phyloP scores from a whole-genome alignment of 148 eudicot species.

The Pouteria glomerata region DNA sequence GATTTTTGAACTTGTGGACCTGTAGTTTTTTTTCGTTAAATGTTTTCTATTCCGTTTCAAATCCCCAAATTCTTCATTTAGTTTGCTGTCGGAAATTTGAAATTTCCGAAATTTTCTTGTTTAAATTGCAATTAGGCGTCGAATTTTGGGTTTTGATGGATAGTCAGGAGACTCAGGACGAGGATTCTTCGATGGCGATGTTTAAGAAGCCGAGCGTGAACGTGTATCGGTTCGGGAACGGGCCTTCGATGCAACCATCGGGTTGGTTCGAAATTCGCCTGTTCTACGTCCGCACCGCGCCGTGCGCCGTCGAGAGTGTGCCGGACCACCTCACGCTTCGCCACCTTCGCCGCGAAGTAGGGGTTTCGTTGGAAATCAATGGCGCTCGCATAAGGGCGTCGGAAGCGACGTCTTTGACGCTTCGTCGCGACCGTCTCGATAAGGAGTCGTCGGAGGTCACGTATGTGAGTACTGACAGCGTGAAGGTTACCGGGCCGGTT shows the following conservation, averaged over 20 bases:
- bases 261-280: constrained; percentile 66
- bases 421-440: constrained; percentile 67
- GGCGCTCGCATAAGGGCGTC: constrained; percentile 49
- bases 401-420: constrained; percentile 30
- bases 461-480: constrained; percentile 68
- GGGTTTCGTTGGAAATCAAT: constrained; percentile 62
- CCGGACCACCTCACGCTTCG: constrained; percentile 56
- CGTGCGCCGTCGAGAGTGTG: constrained; percentile 46
- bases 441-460: constrained; percentile 63
- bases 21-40: too few relatives aligned
- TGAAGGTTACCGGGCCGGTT: constrained; percentile 48
- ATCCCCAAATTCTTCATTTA: too few relatives aligned
- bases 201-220: constrained; percentile 18
- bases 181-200: constrained; percentile 17
- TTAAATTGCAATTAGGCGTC: not conserved
- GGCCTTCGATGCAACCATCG: constrained; percentile 26
- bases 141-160: constrained; percentile 11
- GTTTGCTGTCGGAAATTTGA: not conserved
- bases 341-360: constrained; percentile 53
- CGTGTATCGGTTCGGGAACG: constrained; percentile 21
- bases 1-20: too few relatives aligned
- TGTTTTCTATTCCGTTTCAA: too few relatives aligned
- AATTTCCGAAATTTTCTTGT: not conserved
- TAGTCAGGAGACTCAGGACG: constrained; percentile 15
- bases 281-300: constrained; percentile 69